Base-by-base conservation (phyloP, 139 green algal species). In the Chlorella vulgaris region DNA sequence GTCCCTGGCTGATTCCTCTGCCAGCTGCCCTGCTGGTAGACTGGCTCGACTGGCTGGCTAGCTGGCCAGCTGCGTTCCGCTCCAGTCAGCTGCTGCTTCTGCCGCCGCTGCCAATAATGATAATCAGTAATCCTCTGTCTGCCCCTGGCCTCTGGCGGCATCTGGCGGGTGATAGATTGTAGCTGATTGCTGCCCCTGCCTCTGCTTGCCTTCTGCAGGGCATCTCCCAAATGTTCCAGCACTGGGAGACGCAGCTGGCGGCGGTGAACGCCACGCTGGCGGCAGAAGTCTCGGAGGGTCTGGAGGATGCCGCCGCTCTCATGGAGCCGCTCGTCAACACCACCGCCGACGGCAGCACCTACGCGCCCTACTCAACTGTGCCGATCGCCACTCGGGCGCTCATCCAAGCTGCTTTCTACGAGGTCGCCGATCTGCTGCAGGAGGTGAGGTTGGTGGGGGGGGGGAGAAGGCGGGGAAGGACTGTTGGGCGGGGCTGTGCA, bases 391-490 rank as follows among this genome's bases (percentile, higher is more conserved):
- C 74, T 35, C 53, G 81, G 4, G 24, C 13, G 19, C 22, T 31
- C 4, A 83, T 86, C 60, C 81, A 86, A 39, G 33, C 53, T 22
- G 55, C 66, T 21, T 82, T 76, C n/a, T 82, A 86, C 60, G 38
- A 83, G n/a, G 65, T 86, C 13, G 74, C 53, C 35, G 67, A 58
- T 47, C 26, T 33, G 68, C 58, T 83, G 50, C 42, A 65, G 35
- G 61, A 40, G 53, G 21, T 78, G 24, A 29, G 39, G 33, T n/a
- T n/a, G n/a, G n/a, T n/a, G n/a, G n/a, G n/a, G n/a, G n/a, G n/a
- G n/a, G n/a, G n/a, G n/a, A n/a, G n/a, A n/a, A n/a, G n/a, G n/a
- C n/a, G n/a, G n/a, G n/a, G n/a, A n/a, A n/a, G n/a, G n/a, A n/a
- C n/a, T n/a, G n/a, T n/a, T n/a, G n/a, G n/a, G n/a, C n/a, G n/a